Conservation (phyloP, 2,329 filamentous ascomycete species). For the Phaeosphaeriaceae sp. region DNA sequence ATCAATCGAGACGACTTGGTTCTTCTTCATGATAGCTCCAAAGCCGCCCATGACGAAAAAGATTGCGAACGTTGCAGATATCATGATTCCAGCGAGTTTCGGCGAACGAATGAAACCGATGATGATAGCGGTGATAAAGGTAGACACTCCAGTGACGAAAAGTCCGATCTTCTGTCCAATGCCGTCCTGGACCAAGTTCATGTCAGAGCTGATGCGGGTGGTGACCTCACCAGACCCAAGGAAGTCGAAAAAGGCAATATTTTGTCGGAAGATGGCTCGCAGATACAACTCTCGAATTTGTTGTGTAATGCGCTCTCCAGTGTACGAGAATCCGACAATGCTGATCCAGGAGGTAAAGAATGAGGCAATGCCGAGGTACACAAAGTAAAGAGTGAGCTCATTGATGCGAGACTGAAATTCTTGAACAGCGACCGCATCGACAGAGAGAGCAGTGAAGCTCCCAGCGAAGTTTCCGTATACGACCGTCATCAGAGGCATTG, state of each 20-base stretch:
- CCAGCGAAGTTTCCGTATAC: constrained; percentile 50
- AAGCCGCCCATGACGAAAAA: constrained; percentile 77
- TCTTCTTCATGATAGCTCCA: constrained; percentile 78
- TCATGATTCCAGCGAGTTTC: constrained; percentile 90
- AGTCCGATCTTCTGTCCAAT: constrained; percentile 60
- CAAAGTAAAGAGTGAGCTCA: constrained; percentile 45
- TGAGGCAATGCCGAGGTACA: constrained; percentile 47
- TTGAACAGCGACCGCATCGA: constrained; percentile 32
- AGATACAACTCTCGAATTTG: constrained; percentile 68
- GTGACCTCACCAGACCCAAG: constrained; percentile 94
- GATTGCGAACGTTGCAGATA: constrained; percentile 79
- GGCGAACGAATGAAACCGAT: constrained; percentile 93
- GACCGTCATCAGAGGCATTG: constrained; percentile 75
- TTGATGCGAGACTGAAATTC: constrained; percentile 40
- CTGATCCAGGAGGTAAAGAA: constrained; percentile 75
- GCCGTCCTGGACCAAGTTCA: constrained; percentile 91
- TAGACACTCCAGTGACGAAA: constrained; percentile 42
- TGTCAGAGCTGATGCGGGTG: constrained; percentile 93
- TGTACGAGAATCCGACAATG: constrained; percentile 86
- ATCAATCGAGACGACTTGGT: constrained; percentile 73
- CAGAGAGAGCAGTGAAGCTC: constrained; percentile 45
- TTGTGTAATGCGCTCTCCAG: constrained; percentile 56
- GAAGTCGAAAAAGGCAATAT: constrained; percentile 69
- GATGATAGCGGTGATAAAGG: constrained; percentile 85
- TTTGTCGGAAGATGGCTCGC: constrained; percentile 56